phyloP scores from a whole-genome alignment of 352 stramenopile species.

The Globisporangium takayamanum region DNA sequence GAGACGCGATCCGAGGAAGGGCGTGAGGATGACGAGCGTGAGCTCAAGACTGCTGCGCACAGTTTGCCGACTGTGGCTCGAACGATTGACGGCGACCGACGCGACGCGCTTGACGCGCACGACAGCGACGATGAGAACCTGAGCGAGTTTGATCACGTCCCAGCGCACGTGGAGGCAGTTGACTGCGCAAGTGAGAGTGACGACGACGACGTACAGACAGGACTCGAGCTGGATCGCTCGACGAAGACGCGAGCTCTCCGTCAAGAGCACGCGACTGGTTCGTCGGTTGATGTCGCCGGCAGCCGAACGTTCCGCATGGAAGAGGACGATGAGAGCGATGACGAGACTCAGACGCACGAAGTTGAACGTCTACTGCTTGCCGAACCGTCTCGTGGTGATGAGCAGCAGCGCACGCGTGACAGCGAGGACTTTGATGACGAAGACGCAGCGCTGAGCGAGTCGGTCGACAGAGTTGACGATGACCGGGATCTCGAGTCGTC shows the following conservation, averaged over 20 bases:
- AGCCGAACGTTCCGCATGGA: constrained; percentile 6
- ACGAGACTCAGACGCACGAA: background rate
- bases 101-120: background rate
- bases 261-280: background rate
- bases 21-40: background rate
- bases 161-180: background rate
- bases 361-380: background rate
- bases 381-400: background rate
- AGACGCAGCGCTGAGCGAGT: background rate
- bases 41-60: background rate
- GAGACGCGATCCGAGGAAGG: too few relatives aligned
- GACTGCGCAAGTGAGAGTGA: background rate
- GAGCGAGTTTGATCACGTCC: background rate
- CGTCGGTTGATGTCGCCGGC: too few relatives aligned
- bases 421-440: too few relatives aligned
- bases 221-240: background rate
- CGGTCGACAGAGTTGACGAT: background rate
- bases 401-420: background rate
- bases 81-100: background rate
- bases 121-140: constrained; percentile 7
- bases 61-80: too few relatives aligned
- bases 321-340: constrained; percentile 1
- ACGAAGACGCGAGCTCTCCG: background rate
- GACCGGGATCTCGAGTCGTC: background rate
- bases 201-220: background rate